phyloP scores from a whole-genome alignment of 495 filamentous ascomycete species.

The Aspergillus campestris region DNA sequence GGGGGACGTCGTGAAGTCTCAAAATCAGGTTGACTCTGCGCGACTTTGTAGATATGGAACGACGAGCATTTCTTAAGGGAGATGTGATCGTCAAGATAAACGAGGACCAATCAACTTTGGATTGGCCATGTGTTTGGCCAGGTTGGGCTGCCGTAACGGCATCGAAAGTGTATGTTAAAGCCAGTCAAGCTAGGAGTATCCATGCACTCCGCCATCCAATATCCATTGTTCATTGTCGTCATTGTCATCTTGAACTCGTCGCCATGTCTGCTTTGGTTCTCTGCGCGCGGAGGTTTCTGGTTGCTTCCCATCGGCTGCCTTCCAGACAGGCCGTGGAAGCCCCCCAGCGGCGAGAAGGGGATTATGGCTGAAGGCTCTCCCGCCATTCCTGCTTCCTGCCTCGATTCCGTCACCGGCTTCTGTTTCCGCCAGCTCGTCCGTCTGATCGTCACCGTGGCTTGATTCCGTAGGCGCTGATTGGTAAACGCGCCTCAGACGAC shows the following conservation, averaged over 20 bases:
- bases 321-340: conserved; percentile 73
- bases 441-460: conserved; percentile 25
- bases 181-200: conserved; percentile 20
- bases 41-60: too few relatives aligned
- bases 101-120: too few relatives aligned
- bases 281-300: conserved; percentile 27
- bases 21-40: too few relatives aligned
- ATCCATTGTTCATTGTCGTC: conserved; percentile 92
- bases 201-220: conserved; percentile 72
- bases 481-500: conserved; percentile 68
- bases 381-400: conserved; percentile 15
- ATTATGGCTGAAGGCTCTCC: conserved; percentile 72
- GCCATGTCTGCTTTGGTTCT: conserved; percentile 56
- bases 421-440: conserved; percentile 17
- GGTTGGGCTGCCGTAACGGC: too few relatives aligned
- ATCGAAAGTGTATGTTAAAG: too few relatives aligned
- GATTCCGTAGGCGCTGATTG: conserved; percentile 34
- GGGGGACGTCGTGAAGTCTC: too few relatives aligned
- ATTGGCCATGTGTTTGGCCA: too few relatives aligned
- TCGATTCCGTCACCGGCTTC: conserved; percentile 19
- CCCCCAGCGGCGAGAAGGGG: conserved; percentile 63
- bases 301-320: conserved; percentile 40
- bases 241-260: conserved; percentile 83
- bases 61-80: too few relatives aligned
- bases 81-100: too few relatives aligned